Percentiles rank a stretch among this genome's conserved stretches.
Conservation (phyloP, 2,329 filamentous ascomycete genomes). For the Alternaria atra region DNA sequence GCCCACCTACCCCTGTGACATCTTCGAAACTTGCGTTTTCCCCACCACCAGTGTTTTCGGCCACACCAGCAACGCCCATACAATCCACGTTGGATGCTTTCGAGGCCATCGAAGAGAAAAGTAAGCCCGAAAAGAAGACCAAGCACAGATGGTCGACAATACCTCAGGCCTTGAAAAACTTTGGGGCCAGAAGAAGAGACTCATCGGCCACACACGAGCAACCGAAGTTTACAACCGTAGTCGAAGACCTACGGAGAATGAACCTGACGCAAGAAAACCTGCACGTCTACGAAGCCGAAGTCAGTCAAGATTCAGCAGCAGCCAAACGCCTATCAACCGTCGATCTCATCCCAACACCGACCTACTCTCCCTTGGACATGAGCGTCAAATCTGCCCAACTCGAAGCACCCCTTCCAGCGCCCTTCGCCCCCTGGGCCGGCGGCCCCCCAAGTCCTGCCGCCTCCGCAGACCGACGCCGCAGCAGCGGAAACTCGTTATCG, state of each 20-base stretch:
- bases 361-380: slow-evolving; percentile 32
- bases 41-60: slow-evolving; percentile 11
- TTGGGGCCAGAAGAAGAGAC: slow-evolving; percentile 27
- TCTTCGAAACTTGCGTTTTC: slow-evolving; percentile 11
- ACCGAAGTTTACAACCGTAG: slow-evolving; percentile 16
- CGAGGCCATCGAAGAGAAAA: slow-evolving; percentile 17
- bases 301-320: slow-evolving; percentile 7
- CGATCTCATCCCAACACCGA: slow-evolving; percentile 32
- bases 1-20: slow-evolving; percentile 30
- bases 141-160: slow-evolving; percentile 39
- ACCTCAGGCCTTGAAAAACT: slow-evolving; percentile 32
- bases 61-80: slow-evolving; percentile 24
- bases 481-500: slow-evolving; percentile 25
- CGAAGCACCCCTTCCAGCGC: slow-evolving; percentile 27
- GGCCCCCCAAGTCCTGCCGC: slow-evolving; percentile 31
- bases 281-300: slow-evolving; percentile 18
- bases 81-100: slow-evolving; percentile 13
- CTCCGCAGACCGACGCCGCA: slow-evolving; percentile 21
- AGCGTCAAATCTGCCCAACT: slow-evolving; percentile 9
- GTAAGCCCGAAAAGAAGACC: slow-evolving; percentile 30
- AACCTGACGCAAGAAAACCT: slow-evolving; percentile 28
- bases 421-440: slow-evolving; percentile 36
- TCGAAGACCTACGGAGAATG: slow-evolving; percentile 22
- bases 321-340: slow-evolving; percentile 20
- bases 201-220: slow-evolving; percentile 25